Evolutionary conservation across 768 basidiomycete genomes (phyloP).

Genomic region (Cystofilobasidium ferigula): DNA sequence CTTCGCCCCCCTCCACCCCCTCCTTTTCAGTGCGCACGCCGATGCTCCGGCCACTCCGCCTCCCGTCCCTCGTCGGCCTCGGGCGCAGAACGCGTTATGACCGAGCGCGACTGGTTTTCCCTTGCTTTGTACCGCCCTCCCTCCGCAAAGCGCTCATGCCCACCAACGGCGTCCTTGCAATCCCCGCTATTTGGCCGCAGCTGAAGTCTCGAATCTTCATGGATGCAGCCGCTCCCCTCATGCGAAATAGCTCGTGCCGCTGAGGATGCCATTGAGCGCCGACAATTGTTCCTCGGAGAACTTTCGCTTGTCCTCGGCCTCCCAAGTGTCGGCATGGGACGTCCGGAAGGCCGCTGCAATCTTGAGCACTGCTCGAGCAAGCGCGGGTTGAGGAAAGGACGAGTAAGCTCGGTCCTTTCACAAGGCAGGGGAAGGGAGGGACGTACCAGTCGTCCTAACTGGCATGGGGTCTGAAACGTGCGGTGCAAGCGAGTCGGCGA

Average conservation of each 20-base stretch:
- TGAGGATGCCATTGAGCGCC: slow-evolving; percentile 74
- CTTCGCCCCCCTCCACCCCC: too few relatives aligned
- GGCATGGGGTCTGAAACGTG: slow-evolving; percentile 82
- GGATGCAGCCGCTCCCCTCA: background rate
- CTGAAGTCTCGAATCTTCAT: too few relatives aligned
- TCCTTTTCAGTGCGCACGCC: too few relatives aligned
- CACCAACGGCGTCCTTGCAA: too few relatives aligned
- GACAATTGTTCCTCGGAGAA: slow-evolving; percentile 86
- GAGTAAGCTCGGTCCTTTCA: too few relatives aligned
- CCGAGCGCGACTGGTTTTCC: too few relatives aligned
- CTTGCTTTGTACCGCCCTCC: too few relatives aligned
- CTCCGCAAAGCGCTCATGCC: too few relatives aligned
- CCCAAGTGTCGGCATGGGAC: slow-evolving; percentile 59
- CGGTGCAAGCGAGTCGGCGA: slow-evolving; percentile 54
- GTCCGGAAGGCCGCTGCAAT: slow-evolving; percentile 52
- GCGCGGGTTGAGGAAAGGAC: slow-evolving; percentile 23
- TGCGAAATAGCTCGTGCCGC: slow-evolving; percentile 67
- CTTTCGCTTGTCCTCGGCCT: slow-evolving; percentile 62
- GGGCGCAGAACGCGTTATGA: too few relatives aligned
- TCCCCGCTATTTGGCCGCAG: too few relatives aligned
- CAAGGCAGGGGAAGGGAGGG: slow-evolving; percentile 42
- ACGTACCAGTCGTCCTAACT: slow-evolving; percentile 58
- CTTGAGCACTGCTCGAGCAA: slow-evolving; percentile 20
- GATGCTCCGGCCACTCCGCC: too few relatives aligned
- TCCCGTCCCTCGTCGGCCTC: too few relatives aligned